phyloP scores from a whole-genome alignment of 495 filamentous ascomycete genomes.

The Daldinia concentrica region DNA sequence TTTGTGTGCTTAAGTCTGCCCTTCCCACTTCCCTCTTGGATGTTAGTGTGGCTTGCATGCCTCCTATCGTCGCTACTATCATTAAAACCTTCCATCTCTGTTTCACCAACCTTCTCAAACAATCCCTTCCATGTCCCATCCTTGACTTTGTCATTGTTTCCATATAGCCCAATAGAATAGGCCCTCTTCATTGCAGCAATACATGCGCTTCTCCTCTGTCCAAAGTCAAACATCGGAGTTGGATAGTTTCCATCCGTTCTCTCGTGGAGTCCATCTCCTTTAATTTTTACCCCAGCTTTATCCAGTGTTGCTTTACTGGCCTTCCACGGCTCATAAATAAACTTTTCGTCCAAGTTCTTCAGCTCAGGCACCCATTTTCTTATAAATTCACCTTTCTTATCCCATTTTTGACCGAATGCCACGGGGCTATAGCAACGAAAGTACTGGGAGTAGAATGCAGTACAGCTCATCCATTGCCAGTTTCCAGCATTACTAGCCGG shows the following conservation, averaged over 20 bases:
- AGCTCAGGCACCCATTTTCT: constrained; percentile 70
- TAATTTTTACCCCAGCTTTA: constrained; percentile 65
- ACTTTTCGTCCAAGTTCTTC: constrained; percentile 66
- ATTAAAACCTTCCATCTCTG: constrained; percentile 51
- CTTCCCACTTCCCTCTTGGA: constrained; percentile 11
- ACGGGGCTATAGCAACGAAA: constrained; percentile 73
- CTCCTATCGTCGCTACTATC: constrained; percentile 45
- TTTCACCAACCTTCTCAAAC: constrained; percentile 63
- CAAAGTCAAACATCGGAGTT: constrained; percentile 78
- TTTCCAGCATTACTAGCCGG: constrained; percentile 74
- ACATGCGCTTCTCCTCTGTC: constrained; percentile 64
- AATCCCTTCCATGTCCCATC: constrained; percentile 69
- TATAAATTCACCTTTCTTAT: constrained; percentile 68
- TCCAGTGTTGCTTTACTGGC: constrained; percentile 69
- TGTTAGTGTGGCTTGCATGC: constrained; percentile 44
- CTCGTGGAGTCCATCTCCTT: constrained; percentile 57
- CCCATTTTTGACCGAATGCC: constrained; percentile 73
- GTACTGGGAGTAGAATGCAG: constrained; percentile 72
- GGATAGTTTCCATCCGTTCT: constrained; percentile 62
- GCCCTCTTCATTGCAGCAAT: constrained; percentile 71
- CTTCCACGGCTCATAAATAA: constrained; percentile 79
- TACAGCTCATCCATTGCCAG: constrained; percentile 80
- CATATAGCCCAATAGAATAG: constrained; percentile 68
- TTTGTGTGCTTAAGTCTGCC: constrained; percentile 46
- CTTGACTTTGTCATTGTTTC: constrained; percentile 64